phyloP scores from a whole-genome alignment of 1,284 basidiomycete genomes.

The Tilletia caries region DNA sequence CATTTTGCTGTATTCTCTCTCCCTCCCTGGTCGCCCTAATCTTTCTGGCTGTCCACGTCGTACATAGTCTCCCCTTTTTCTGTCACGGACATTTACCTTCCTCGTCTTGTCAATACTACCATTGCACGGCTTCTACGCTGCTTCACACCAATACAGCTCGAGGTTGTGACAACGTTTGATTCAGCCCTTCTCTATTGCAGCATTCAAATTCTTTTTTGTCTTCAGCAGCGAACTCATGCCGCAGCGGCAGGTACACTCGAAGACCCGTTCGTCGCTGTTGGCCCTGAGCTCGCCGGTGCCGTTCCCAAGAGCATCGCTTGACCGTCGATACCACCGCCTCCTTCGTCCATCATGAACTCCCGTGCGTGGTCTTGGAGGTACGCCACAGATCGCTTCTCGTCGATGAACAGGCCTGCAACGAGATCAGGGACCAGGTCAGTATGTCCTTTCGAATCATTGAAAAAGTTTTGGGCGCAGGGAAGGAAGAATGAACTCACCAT shows the following conservation, averaged over 20 bases:
- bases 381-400: conserved; percentile 88
- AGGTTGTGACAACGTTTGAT: too few relatives aligned
- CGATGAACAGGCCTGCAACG: conserved; percentile 65
- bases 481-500: conserved; percentile 50
- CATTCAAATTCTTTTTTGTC: too few relatives aligned
- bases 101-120: too few relatives aligned
- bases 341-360: conserved; percentile 59
- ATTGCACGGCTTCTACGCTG: too few relatives aligned
- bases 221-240: neutral
- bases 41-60: too few relatives aligned
- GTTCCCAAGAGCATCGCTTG: neutral
- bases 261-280: neutral
- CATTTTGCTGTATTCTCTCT: too few relatives aligned
- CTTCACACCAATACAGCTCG: too few relatives aligned
- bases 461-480: conserved; percentile 12
- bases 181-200: too few relatives aligned
- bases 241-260: neutral
- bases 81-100: neutral
- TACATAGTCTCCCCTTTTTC: too few relatives aligned
- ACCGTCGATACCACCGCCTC: conserved; percentile 8
- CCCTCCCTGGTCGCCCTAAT: too few relatives aligned
- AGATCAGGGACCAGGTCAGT: neutral
- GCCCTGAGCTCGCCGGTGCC: neutral
- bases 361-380: conserved; percentile 81
- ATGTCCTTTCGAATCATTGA: neutral